Conservation (phyloP, 2,329 filamentous ascomycete genomes). For the Botryotinia globosa region DNA sequence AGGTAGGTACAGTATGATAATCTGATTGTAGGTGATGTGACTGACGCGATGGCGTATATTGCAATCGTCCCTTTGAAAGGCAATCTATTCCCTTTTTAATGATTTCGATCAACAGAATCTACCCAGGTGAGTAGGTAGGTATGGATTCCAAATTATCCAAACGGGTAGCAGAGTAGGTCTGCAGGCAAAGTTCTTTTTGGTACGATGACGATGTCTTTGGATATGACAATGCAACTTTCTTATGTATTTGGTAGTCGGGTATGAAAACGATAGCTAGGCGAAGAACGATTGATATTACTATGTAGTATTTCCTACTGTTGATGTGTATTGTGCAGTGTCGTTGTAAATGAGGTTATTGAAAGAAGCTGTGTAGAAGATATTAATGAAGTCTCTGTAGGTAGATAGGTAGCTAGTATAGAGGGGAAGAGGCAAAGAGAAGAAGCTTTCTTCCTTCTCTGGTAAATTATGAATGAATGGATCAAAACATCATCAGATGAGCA, state of each 20-base stretch:
- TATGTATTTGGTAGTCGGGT: background rate
- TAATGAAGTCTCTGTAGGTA: background rate
- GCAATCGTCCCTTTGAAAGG: background rate
- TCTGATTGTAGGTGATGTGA: background rate
- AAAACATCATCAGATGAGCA: conserved; percentile 5
- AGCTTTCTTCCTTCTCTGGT: background rate
- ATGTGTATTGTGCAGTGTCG: background rate
- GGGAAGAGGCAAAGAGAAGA: background rate
- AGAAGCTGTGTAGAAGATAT: background rate
- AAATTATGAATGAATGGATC: background rate
- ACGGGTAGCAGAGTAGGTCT: background rate
- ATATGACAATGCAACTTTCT: background rate
- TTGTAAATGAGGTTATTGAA: background rate
- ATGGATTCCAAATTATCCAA: conserved; percentile 21
- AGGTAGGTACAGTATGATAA: background rate
- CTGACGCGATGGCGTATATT: background rate
- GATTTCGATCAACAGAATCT: background rate
- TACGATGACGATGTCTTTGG: background rate
- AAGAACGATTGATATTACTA: background rate
- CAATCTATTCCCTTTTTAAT: background rate
- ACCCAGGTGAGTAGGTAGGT: background rate
- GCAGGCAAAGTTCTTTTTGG: background rate
- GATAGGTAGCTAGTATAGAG: background rate
- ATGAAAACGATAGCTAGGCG: background rate
- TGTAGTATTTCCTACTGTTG: background rate